A percentile compares a stretch with the other conserved stretches of the same genome.
These are phyloP conservation scores for Leptographium lundbergii DNA, from an alignment of 2,329 filamentous ascomycete genomes.

Conservation along the genomic window DNA sequence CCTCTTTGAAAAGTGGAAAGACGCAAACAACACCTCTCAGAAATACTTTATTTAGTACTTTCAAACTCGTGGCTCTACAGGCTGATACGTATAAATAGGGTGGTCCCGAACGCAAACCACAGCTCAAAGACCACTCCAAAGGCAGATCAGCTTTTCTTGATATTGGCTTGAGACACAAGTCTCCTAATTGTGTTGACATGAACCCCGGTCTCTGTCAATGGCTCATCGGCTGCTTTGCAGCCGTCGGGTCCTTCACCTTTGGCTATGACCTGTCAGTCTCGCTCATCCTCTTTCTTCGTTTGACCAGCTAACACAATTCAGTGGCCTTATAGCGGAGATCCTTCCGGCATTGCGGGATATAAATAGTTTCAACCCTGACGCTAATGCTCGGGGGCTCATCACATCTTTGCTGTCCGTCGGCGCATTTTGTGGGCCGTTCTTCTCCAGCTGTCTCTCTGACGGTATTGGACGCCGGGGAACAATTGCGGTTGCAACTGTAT, in stretches of 20 bases:
- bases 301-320: background rate
- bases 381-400: background rate
- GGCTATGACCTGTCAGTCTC: constrained; percentile 1
- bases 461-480: constrained; percentile 43
- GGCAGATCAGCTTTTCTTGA: too few relatives aligned
- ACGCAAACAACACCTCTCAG: too few relatives aligned
- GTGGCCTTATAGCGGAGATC: constrained; percentile 1
- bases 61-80: too few relatives aligned
- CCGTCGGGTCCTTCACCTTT: background rate
- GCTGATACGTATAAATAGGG: too few relatives aligned
- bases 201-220: constrained; percentile 5
- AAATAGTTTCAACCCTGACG: background rate
- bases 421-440: constrained; percentile 14
- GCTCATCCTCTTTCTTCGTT: too few relatives aligned
- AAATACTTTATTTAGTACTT: too few relatives aligned
- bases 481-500: constrained; percentile 39
- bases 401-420: too few relatives aligned
- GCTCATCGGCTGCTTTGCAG: constrained; percentile 3
- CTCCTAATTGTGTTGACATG: background rate
- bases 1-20: too few relatives aligned
- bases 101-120: too few relatives aligned
- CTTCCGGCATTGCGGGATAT: background rate
- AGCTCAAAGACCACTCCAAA: too few relatives aligned
- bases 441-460: constrained; percentile 40
- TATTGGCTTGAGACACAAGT: too few relatives aligned